These are phyloP conservation scores for Codiaeum variegatum DNA, from an alignment of 441 rosid genomes.

Conservation along the genomic window DNA sequence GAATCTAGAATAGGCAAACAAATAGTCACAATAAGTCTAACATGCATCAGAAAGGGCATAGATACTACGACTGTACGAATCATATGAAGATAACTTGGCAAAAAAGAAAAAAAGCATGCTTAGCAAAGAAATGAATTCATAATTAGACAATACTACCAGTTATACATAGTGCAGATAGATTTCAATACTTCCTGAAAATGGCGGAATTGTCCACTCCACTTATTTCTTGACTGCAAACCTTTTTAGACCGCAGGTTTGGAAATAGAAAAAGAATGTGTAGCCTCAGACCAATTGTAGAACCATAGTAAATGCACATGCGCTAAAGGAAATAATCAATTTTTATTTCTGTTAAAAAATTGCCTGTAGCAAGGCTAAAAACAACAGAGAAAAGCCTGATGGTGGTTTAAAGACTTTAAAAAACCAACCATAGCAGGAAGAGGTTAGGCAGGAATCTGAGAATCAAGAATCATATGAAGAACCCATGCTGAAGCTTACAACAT, in stretches of 20 bases:
- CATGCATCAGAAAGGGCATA: conserved; percentile 12
- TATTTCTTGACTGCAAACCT: background rate
- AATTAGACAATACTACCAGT: too few species aligned
- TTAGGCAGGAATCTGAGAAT: background rate
- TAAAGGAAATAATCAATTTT: background rate
- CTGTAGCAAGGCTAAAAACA: background rate
- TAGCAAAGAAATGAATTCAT: background rate
- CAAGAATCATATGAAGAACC: background rate
- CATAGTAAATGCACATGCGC: background rate
- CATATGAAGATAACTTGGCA: conserved; percentile 1
- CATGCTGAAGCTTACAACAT: background rate
- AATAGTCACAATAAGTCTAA: conserved; percentile 11
- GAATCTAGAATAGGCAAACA: conserved; percentile 47
- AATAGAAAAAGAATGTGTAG: background rate
- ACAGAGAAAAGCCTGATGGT: background rate
- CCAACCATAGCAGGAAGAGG: background rate
- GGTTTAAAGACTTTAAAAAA: background rate
- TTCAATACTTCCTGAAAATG: background rate
- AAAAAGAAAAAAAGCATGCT: background rate
- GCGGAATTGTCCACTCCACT: background rate
- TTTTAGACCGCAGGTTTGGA: background rate
- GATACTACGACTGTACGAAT: background rate
- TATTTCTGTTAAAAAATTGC: background rate
- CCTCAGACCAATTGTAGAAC: background rate
- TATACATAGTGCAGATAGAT: background rate